Percentiles rank a stretch among this genome's conserved stretches.
phyloP scores from a whole-genome alignment of 306 rosid genomes.

The Sicyos edulis region DNA sequence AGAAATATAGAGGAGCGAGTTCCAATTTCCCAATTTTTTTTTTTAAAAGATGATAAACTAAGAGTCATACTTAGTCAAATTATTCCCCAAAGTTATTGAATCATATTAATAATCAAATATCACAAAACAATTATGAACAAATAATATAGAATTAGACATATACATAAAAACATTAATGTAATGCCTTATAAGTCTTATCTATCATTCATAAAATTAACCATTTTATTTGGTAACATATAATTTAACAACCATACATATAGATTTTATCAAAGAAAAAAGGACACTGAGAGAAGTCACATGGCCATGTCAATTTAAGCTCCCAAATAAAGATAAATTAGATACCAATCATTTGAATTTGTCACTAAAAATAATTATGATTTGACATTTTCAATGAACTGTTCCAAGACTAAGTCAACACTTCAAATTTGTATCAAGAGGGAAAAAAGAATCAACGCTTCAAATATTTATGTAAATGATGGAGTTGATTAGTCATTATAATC shows the following conservation, averaged over 20 bases:
- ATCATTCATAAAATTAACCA: not conserved
- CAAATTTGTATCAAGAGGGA: no score
- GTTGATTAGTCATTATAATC: no score
- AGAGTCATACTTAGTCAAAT: no score
- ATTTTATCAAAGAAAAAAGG: not conserved
- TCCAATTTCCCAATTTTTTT: no score
- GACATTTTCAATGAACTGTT: not conserved
- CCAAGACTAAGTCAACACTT: no score
- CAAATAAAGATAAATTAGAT: not conserved
- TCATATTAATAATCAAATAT: no score
- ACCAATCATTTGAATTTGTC: conserved; percentile 6
- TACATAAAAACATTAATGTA: not conserved
- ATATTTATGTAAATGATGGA: no score
- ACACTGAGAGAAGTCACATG: conserved; percentile 9
- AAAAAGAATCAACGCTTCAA: no score
- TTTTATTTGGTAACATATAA: not conserved
- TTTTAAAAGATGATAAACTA: no score
- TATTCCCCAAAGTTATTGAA: no score
- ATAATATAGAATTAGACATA: not conserved
- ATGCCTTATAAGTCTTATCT: not conserved
- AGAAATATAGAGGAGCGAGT: no score
- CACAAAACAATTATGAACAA: no score
- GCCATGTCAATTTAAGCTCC: not conserved
- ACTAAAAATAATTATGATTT: not conserved
- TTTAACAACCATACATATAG: not conserved